Evolutionary conservation across 139 green algal genomes (phyloP).

Genomic region (Picochlorum sp.): DNA sequence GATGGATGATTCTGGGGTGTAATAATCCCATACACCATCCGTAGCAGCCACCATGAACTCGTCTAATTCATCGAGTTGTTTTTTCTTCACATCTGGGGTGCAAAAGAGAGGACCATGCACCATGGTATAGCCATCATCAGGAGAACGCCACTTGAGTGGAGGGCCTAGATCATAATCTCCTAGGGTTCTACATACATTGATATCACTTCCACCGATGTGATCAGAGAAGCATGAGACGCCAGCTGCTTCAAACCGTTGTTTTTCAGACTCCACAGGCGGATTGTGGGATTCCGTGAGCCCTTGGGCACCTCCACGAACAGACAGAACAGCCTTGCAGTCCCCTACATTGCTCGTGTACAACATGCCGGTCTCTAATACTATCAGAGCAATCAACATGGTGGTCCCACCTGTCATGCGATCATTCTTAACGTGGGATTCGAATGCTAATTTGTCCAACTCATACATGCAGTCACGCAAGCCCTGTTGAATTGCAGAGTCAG

Average conservation of each 20-base stretch:
- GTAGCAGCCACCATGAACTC: constrained; percentile 29
- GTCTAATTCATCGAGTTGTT: not conserved
- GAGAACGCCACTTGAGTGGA: constrained; percentile 23
- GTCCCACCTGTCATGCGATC: constrained; percentile 20
- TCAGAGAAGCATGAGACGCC: constrained; percentile 21
- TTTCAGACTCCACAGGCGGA: constrained; percentile 20
- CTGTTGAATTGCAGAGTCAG: constrained; percentile 16
- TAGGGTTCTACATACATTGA: constrained; percentile 34
- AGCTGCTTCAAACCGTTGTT: constrained; percentile 19
- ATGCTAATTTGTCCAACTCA: constrained; percentile 21
- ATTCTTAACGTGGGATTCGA: constrained; percentile 3
- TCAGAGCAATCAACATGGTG: constrained; percentile 18
- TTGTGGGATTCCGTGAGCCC: constrained; percentile 30
- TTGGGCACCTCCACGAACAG: constrained; percentile 10
- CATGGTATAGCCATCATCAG: not conserved
- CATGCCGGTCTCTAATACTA: constrained; percentile 1
- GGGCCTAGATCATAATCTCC: constrained; percentile 33
- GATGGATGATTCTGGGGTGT: constrained; percentile 20
- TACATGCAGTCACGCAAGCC: not conserved
- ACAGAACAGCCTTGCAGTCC: constrained; percentile 29
- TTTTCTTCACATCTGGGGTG: constrained; percentile 17
- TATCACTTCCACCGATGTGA: constrained; percentile 26
- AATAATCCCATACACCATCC: constrained; percentile 40
- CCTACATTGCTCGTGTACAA: constrained; percentile 29
- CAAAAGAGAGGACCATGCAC: constrained; percentile 19